A percentile compares a stretch with the other conserved stretches of the same genome.
phyloP scores from a whole-genome alignment of 2,329 filamentous ascomycete genomes.

The Lachnellula arida region DNA sequence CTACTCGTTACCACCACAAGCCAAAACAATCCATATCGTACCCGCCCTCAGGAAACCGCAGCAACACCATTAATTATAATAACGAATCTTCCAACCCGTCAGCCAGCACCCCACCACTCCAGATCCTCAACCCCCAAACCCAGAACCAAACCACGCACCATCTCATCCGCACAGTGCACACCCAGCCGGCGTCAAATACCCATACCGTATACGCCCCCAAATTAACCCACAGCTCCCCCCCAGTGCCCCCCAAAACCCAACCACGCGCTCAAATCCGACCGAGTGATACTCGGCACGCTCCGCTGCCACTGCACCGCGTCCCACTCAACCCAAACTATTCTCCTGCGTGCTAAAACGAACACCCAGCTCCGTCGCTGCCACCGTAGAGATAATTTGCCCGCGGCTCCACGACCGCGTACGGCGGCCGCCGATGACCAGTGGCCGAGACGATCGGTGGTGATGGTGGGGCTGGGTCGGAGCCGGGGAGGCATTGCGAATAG shows the following conservation, averaged over 20 bases:
- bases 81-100: constrained; percentile 35
- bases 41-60: constrained; percentile 17
- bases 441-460: constrained; percentile 34
- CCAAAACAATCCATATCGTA: neutral
- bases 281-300: constrained; percentile 42
- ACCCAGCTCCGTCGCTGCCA: constrained; percentile 44
- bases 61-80: constrained; percentile 39
- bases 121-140: neutral
- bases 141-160: constrained; percentile 36
- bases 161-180: constrained; percentile 57
- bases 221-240: constrained; percentile 52
- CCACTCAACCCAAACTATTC: constrained; percentile 52
- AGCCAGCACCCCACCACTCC: too few species aligned
- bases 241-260: constrained; percentile 51
- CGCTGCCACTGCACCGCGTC: constrained; percentile 51
- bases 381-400: constrained; percentile 36
- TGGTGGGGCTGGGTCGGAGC: constrained; percentile 22
- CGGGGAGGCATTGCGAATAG: constrained; percentile 39
- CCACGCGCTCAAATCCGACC: constrained; percentile 55
- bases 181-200: constrained; percentile 49
- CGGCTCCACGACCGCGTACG: constrained; percentile 24
- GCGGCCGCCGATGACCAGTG: constrained; percentile 34
- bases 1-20: too few species aligned
- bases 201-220: constrained; percentile 55
- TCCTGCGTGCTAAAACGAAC: constrained; percentile 47